Conservation (phyloP, 305 asterid genomes). For the Fraxinus latifolia region DNA sequence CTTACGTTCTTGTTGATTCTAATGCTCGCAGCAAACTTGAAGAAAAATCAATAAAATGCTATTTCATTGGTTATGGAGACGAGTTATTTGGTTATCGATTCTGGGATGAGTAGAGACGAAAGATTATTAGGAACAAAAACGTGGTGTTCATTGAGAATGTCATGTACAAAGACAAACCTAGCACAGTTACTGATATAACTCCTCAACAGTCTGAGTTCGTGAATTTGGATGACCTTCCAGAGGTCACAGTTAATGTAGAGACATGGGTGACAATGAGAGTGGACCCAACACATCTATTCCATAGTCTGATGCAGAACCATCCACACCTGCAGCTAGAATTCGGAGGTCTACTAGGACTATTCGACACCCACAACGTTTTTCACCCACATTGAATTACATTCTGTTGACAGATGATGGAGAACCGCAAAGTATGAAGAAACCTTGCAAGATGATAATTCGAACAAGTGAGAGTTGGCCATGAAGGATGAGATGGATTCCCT, state of each 20-base stretch:
- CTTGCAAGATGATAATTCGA: neutral
- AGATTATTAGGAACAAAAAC: neutral
- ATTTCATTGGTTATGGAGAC: neutral
- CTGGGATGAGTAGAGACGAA: neutral
- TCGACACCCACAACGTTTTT: neutral
- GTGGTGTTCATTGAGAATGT: no score
- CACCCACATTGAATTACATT: constrained; percentile 3
- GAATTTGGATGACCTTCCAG: no score
- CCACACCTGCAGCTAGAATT: no score
- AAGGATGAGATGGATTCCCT: constrained; percentile 12
- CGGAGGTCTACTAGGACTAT: no score
- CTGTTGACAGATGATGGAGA: neutral
- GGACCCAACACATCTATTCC: no score
- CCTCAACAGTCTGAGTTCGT: no score
- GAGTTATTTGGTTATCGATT: neutral
- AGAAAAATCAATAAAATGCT: neutral
- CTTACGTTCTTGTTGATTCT: neutral
- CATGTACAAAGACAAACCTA: no score
- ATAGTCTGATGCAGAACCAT: no score
- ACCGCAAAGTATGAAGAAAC: constrained; percentile 9
- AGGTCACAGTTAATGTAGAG: no score
- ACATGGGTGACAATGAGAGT: no score
- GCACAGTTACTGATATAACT: no score
- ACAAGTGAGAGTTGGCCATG: constrained; percentile 19
- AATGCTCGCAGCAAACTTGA: neutral